Evolutionary conservation across 371 early-diverging fungal genomes (phyloP), one percentile per base, ranked within the genome.

Genomic region (Smittium culicis): DNA sequence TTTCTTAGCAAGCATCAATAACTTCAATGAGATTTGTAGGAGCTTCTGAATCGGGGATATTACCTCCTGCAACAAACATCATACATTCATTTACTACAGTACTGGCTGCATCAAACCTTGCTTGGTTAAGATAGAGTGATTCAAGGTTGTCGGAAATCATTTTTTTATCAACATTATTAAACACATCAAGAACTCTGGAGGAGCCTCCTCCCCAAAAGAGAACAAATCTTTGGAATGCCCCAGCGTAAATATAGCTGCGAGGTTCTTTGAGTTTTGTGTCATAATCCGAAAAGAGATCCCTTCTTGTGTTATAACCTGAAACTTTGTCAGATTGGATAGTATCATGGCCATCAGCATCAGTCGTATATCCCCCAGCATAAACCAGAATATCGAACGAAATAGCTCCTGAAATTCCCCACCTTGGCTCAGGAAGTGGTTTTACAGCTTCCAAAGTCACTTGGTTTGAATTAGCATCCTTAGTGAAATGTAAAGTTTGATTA

Each of bases 381-480:
- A 68, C 77, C 69, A 72, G 76, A 27, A 71, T 56, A n/a, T 74
- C 76, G 27, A 70, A 71, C 24, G 73, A 64, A 25, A 69, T 71
- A 20, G 76, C 77, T 1, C 76, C 76, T 29, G 69, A 68, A 2
- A 72, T 70, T 29, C 73, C 71, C 73, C 72, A 76, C 58, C 77
- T 73, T 2, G 77, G 77, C n/a, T 28, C 67, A 8, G 72, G 72
- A 34, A 76, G 70, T 33, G 31, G 57, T 28, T 67, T 45, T 45
- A 45, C 5, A 5, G 45, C 45, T 20, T 45, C 45, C 45, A 45
- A 45, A 11, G 20, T 20, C 20, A 45, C 45, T 11, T 45, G n/a
- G n/a, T n/a, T n/a, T n/a, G n/a, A n/a, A n/a, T n/a, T 11, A 8
- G 64, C 59, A 27, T 34, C 67, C 5, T 25, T 14, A 17, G 35